Base-by-base conservation (phyloP, 176 grass and related monocot species). In the Ensete glaucum region DNA sequence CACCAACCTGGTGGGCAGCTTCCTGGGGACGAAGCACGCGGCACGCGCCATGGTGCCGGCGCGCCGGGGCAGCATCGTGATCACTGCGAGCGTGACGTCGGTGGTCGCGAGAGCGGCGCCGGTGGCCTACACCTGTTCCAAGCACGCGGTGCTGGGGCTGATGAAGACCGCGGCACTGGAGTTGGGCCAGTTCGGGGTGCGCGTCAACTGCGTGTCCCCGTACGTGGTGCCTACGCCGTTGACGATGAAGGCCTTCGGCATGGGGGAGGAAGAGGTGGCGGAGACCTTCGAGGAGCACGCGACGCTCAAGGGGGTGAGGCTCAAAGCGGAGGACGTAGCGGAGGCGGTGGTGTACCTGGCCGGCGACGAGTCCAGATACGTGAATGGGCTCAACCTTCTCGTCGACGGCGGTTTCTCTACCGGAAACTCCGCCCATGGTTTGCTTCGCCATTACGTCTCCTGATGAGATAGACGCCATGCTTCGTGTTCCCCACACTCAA, bases 101-200 rank as follows among this genome's bases (percentile, higher is more conserved):
- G 73, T 70, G 9, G 55, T 82, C 13, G 49, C 2, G 12, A 75
- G 74, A 15, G 20, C 16, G 1, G 52, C 22, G 2, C 60, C 81
- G 15, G 58, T 79, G 58, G 69, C 57, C 1, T 79, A 79, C 76
- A 79, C 76, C 17, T 79, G 82, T 9, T 69, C 82, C 49, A 84
- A 84, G 65, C 74, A 75, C 26, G 82, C 59, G 16, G 22, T 79
- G 48, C 57, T 68, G 0, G 82, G 56, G 29, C 78, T 84, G 69
- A 84, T 52, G 15, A 67, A 69, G 70, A 75, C 66, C 56, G 76
- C 76, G 13, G 76, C 81, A 2, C 20, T 64, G 4, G 75, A 83
- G 74, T 29, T 83, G 59, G 75, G 75, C 9, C 71, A 50, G 16
- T 79, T 73, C 3, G 68, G 82, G 56, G 64, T 83, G 11, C 75